Evolutionary conservation across 1,284 basidiomycete species (phyloP), one percentile per base, ranked within the genome.

Genomic region (Irpex sp.): DNA sequence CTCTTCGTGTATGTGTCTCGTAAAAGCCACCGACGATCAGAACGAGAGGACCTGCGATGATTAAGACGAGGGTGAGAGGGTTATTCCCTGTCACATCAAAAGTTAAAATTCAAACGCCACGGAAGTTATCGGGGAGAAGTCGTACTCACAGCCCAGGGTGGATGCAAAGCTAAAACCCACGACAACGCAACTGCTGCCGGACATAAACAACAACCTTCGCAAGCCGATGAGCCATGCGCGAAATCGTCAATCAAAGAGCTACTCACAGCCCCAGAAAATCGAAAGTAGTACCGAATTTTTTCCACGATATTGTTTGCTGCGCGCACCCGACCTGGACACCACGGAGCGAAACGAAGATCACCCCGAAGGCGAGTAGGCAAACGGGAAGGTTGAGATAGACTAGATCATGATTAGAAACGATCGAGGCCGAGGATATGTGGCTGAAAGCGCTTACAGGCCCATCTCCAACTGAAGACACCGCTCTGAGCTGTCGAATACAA

Each of bases 301-400:
- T 73, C 86, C 88, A 91, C 9, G 88, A 86, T 47, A 83, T 76
- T 61, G 80, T 76, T 17, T 75, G 72, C 13, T 8, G 7, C 38
- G 81, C 67, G 48, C 73, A 75, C 21, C 79, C 75, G n/a, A 88
- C 73, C 44, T 77, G 71, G 51, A 91, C 81, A 55, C 75, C 75
- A 66, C 83, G 84, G 61, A 93, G 81, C 17, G 88, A 86, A 47
- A 84, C 63, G 38, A 76, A 72, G 19, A 93, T 75, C 13, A 91
- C 79, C n/a, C 83, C 64, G 64, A 82, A 79, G 13, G 88, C 86
- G 26, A 85, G 68, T 34, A 83, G 72, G 71, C 88, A 89, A 59
- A 92, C 76, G n/a, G 91, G 91, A 56, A 93, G 78, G 76, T 93
- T 93, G 70, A 93, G 79, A 72, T 85, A 92, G 73, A 93, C 92